Percentiles rank a stretch among this genome's conserved stretches.
phyloP scores from a whole-genome alignment of 176 grass and related monocot species.

The Musa itinerans region DNA sequence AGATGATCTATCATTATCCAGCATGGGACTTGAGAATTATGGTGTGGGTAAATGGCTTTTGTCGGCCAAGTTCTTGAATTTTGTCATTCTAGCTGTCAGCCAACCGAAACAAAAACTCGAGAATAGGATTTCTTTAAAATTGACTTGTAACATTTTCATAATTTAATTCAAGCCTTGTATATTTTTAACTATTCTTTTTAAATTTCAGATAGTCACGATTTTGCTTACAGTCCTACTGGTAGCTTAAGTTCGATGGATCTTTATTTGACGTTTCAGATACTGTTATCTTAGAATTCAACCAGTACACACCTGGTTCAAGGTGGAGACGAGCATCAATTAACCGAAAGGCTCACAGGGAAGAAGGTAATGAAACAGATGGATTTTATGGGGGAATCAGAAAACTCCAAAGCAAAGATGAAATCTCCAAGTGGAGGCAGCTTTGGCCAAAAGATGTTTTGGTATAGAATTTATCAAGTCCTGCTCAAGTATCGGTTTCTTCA shows the following conservation, averaged over 20 bases:
- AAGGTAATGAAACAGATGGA: conserved; percentile 67
- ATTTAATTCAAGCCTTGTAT: no score
- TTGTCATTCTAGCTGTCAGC: no score
- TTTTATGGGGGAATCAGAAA: conserved; percentile 84
- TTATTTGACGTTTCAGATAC: conserved; percentile 32
- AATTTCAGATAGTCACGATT: no score
- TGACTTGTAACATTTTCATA: no score
- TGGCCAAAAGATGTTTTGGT: conserved; percentile 78
- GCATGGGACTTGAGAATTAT: no score
- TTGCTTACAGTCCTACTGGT: no score
- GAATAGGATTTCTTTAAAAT: no score
- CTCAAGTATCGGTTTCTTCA: background rate
- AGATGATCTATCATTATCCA: no score
- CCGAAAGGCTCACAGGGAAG: conserved; percentile 60
- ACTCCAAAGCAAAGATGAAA: conserved; percentile 52
- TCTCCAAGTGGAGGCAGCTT: conserved; percentile 61
- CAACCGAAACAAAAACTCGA: no score
- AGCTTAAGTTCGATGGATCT: background rate
- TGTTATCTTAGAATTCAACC: conserved; percentile 71
- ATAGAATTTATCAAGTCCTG: conserved; percentile 10
- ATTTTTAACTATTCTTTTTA: no score
- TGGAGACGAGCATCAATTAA: conserved; percentile 64
- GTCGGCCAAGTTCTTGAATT: no score
- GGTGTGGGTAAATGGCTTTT: no score
- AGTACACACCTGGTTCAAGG: conserved; percentile 75